Conservation (phyloP, 441 rosid species). For the Pelargonium citronellum region DNA sequence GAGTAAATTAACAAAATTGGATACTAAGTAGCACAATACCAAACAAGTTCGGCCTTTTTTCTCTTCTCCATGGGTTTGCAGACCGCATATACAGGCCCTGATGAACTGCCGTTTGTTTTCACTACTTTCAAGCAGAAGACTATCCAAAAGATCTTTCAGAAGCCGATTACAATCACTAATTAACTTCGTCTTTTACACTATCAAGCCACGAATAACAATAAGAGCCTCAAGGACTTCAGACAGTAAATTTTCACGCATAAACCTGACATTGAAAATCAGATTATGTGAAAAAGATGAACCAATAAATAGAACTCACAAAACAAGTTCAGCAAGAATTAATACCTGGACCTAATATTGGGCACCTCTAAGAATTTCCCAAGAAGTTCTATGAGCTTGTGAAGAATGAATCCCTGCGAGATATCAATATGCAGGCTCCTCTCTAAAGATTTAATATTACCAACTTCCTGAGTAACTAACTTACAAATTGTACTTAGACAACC, state of each 20-base stretch:
- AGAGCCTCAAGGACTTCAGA: conserved; percentile 98
- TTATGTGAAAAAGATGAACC: conserved; percentile 19
- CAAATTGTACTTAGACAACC: conserved; percentile 87
- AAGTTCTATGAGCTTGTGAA: conserved; percentile 97
- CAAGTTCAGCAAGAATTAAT: conserved; percentile 17
- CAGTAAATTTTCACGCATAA: conserved; percentile 87
- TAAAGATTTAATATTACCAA: conserved; percentile 79
- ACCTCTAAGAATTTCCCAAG: conserved; percentile 95
- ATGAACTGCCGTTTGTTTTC: conserved; percentile 95
- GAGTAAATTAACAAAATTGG: not conserved
- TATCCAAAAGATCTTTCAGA: conserved; percentile 89
- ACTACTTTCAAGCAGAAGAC: conserved; percentile 97
- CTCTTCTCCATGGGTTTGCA: conserved; percentile 89
- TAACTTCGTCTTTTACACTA: conserved; percentile 99
- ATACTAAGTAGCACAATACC: conserved; percentile 44
- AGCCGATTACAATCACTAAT: conserved; percentile 95
- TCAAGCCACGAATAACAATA: conserved; percentile 90
- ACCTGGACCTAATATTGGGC: conserved; percentile 95
- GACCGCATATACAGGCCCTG: conserved; percentile 91
- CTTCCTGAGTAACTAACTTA: conserved; percentile 87
- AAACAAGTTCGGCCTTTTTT: conserved; percentile 82
- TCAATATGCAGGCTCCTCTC: conserved; percentile 98
- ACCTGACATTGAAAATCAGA: conserved; percentile 47
- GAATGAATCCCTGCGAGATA: conserved; percentile 98
- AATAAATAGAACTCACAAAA: conserved; percentile 15